phyloP scores from a whole-genome alignment of 139 green algal species.

The Chlamydomonas incerta region DNA sequence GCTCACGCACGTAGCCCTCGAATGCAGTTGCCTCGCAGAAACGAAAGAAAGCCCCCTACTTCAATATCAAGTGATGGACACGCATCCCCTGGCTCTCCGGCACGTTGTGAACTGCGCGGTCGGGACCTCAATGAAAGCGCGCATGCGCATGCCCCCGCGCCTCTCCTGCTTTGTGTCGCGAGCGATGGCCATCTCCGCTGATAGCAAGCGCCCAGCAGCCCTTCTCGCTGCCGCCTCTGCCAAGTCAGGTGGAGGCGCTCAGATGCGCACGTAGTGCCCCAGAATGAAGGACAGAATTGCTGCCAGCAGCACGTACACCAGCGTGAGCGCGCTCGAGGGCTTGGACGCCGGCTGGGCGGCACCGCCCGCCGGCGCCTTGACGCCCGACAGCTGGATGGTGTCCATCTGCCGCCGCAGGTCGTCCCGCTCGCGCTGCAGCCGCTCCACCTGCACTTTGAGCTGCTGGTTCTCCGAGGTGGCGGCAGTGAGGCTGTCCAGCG shows the following conservation, averaged over 20 bases:
- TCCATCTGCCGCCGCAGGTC: conserved; percentile 51
- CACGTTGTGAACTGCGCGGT: too few species aligned
- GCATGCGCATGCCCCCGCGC: too few species aligned
- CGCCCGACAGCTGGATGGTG: conserved; percentile 14
- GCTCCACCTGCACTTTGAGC: conserved; percentile 28
- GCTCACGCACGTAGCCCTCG: too few species aligned
- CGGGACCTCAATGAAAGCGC: too few species aligned
- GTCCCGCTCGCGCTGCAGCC: conserved; percentile 46
- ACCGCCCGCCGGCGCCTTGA: neutral
- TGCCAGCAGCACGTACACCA: conserved; percentile 46
- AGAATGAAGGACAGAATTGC: conserved; percentile 57
- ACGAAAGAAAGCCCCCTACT: too few species aligned
- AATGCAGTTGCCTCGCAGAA: too few species aligned
- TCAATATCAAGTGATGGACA: too few species aligned
- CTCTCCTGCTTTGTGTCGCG: too few species aligned
- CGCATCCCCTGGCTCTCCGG: too few species aligned
- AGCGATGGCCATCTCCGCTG: too few species aligned
- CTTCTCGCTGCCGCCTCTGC: too few species aligned
- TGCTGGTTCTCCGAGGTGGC: conserved; percentile 34
- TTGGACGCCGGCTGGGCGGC: neutral
- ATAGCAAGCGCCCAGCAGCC: neutral
- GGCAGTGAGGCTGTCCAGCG: conserved; percentile 15
- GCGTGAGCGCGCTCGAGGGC: neutral
- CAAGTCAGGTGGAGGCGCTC: neutral
- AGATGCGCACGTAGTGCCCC: conserved; percentile 49